Conservation (phyloP, 2,329 filamentous ascomycete species). For the Bimuria novae-zelandiae region DNA sequence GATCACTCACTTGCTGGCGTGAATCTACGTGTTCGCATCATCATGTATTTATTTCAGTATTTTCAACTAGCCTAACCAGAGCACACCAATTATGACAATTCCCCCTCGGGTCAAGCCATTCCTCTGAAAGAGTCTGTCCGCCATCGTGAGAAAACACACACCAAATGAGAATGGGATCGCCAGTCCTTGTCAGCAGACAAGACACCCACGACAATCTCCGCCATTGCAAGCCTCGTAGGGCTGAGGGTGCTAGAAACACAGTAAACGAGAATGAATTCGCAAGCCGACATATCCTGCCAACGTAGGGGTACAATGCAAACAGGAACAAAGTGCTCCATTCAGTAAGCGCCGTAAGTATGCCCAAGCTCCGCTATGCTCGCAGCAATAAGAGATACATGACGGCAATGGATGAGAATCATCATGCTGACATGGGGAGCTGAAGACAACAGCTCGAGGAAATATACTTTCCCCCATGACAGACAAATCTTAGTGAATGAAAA, state of each 20-base stretch:
- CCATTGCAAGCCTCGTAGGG: not conserved
- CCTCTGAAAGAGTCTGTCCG: not conserved
- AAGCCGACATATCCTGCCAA: not conserved
- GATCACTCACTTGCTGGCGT: no score
- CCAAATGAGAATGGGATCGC: not conserved
- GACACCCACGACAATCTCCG: not conserved
- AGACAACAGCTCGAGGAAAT: conserved; percentile 18
- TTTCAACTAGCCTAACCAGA: not conserved
- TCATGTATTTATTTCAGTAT: not conserved
- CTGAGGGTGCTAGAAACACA: not conserved
- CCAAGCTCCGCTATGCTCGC: conserved; percentile 41
- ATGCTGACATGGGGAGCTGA: conserved; percentile 18
- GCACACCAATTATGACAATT: not conserved
- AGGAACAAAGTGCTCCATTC: conserved; percentile 16
- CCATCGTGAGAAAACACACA: not conserved
- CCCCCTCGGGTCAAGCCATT: not conserved
- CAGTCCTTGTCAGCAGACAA: not conserved
- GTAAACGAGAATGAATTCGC: not conserved
- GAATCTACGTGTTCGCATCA: not conserved
- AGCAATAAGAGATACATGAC: conserved; percentile 41
- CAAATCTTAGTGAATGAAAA: conserved; percentile 34
- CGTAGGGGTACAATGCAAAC: conserved; percentile 12
- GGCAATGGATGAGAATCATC: conserved; percentile 23
- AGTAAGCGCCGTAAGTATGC: conserved; percentile 37
- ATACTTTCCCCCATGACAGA: conserved; percentile 19